Base-by-base conservation (phyloP, 768 basidiomycete species). In the Termitomyces sp. region DNA sequence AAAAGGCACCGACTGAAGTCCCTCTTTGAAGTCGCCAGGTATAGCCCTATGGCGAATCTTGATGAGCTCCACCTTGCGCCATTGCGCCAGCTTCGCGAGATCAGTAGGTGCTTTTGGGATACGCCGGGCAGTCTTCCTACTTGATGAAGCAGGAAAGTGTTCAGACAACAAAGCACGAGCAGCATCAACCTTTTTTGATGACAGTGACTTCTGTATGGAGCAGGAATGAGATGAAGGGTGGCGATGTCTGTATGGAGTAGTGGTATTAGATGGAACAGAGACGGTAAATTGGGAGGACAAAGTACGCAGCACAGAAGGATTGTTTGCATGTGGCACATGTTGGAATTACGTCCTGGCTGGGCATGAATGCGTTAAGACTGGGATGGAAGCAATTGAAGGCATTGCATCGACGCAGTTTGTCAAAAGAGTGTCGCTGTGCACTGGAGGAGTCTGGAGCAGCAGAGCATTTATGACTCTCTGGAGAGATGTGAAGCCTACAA, bases 1-100 rank as follows among this genome's bases (percentile, higher is more conserved):
- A 48, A 83, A 67, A 14, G 84, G 74, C 1, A 84, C 71, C 15
- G 74, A 72, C 11, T 77, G 74, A 1, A 72, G 56, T 56, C 75
- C 81, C 68, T 88, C 85, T 66, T 81, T 85, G 20, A 82, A 78
- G 66, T 92, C 86, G 8, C 77, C 84, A 3, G 90, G 83, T 46
- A 75, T 66, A 11, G 92, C 92, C 43, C 77, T 79, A 69, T 89
- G 90, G 57, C 86, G 85, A 81, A 94, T 82, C 68, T 85, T 90
- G 82, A 93, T 89, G 5, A 87, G 68, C 67, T 86, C 83, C 17
- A 92, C 69, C 66, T 83, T 85, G 59, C 80, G 79, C 61, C 79
- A 71, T 63, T 85, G 82, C 1, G 80, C 83, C 25, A 81, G 69
- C 65, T 86, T 86, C 57, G 74, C 77, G 8, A 85, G 80, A 65